Base-by-base conservation (phyloP, 768 basidiomycete genomes). In the Trametes elegans region DNA sequence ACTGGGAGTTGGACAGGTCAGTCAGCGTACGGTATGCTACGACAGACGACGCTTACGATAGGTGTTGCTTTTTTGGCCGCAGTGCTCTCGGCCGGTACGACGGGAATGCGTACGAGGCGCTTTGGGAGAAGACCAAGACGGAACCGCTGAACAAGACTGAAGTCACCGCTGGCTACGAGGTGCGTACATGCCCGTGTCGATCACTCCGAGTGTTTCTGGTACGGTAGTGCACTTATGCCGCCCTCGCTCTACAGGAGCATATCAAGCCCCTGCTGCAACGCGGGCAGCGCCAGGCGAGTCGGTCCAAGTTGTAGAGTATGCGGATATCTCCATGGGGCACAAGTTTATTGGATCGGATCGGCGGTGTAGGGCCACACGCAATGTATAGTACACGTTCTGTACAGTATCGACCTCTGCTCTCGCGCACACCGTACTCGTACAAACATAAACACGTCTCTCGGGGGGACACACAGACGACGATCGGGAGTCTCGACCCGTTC, bases 1-100 rank as follows among this genome's bases (percentile, higher is more conserved):
- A 90, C 62, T 90, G 85, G 84, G 81, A 88, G 47, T 70, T 90
- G 16, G 79, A 88, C 59, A 86, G 84, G 82, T 82, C 44, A 14
- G 73, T 63, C 7, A 24, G 23, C 2, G 54, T 40, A 23, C 26
- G 7, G 1, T 8, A 45, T 39, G 7, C n/a, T n/a, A n/a, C n/a
- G n/a, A n/a, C n/a, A n/a, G n/a, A n/a, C n/a, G n/a, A n/a, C n/a
- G n/a, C n/a, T n/a, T n/a, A n/a, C n/a, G n/a, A n/a, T n/a, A n/a
- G n/a, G n/a, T n/a, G n/a, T n/a, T n/a, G n/a, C n/a, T n/a, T n/a
- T 4, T 47, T 39, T 19, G 23, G 9, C 16, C 23, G 8, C 19
- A 86, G 85, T 65, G 81, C 84, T 0, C 69, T 88, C 19, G 87
- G 87, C 1, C 79, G 82, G 2, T 75, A 76, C 47, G 75, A 83